These are phyloP conservation scores for Lepiota brunneoincarnata DNA, from an alignment of 768 basidiomycete genomes.

Conservation along the genomic window DNA sequence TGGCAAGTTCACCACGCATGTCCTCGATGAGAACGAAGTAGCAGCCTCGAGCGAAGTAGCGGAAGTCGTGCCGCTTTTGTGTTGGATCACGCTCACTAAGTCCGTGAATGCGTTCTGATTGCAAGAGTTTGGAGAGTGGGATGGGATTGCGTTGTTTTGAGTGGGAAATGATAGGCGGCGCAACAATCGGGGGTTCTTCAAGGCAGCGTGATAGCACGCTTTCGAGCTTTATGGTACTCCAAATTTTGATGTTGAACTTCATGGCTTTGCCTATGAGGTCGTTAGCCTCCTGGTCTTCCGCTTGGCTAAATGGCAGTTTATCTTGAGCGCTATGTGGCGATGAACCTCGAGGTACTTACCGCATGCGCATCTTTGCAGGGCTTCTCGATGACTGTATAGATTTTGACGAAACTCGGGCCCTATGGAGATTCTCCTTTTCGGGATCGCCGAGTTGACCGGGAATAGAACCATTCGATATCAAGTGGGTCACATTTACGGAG, in stretches of 20 bases:
- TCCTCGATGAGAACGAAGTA: slow-evolving; percentile 94
- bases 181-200: slow-evolving; percentile 25
- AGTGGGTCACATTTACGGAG: slow-evolving; percentile 81
- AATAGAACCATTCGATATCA: slow-evolving; percentile 65
- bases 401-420: slow-evolving; percentile 17
- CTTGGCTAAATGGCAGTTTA: slow-evolving; percentile 21
- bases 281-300: slow-evolving; percentile 27
- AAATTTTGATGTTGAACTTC: slow-evolving; percentile 80
- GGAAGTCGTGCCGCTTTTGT: slow-evolving; percentile 83
- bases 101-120: slow-evolving; percentile 84
- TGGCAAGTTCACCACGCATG: slow-evolving; percentile 75
- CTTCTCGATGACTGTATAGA: slow-evolving; percentile 45
- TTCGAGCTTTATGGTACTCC: slow-evolving; percentile 70
- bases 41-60: slow-evolving; percentile 75
- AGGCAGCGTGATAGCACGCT: slow-evolving; percentile 72
- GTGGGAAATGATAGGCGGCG: slow-evolving; percentile 24
- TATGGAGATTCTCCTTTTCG: slow-evolving; percentile 66
- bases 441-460: slow-evolving; percentile 28
- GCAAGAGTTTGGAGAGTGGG: slow-evolving; percentile 59
- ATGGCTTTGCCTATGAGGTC: slow-evolving; percentile 66
- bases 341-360: slow-evolving; percentile 38
- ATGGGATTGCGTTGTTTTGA: slow-evolving; percentile 26
- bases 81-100: slow-evolving; percentile 90
- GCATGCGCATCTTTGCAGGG: slow-evolving; percentile 58
- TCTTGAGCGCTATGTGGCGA: no score